Conservation (phyloP, 2,329 filamentous ascomycete genomes). For the Xylaria hypoxylon region DNA sequence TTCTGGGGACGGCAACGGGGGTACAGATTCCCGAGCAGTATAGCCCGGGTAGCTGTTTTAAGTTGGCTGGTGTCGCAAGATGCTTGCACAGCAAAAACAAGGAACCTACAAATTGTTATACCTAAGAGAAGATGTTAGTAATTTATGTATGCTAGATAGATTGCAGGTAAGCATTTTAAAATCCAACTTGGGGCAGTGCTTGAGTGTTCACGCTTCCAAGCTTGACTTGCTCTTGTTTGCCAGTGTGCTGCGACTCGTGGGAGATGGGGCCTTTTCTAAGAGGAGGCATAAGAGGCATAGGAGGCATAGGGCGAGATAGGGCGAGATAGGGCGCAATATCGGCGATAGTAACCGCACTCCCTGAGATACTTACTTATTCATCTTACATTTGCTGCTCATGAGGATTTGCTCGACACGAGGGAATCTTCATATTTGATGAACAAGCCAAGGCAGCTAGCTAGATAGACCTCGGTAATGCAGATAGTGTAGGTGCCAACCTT, state of each 20-base stretch:
- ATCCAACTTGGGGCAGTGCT: not conserved
- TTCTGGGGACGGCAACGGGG: conserved; percentile 35
- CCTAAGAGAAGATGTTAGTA: too few relatives aligned
- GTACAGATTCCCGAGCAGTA: not conserved
- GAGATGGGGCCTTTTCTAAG: not conserved
- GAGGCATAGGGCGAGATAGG: too few relatives aligned
- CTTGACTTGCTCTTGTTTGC: not conserved
- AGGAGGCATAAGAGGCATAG: too few relatives aligned
- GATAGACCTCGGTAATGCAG: not conserved
- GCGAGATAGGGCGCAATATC: too few relatives aligned
- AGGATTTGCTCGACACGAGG: not conserved
- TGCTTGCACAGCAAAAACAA: conserved; percentile 1
- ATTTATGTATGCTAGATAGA: conserved; percentile 3
- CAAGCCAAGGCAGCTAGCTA: not conserved
- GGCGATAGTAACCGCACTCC: too few relatives aligned
- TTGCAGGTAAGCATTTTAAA: not conserved
- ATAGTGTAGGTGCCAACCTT: not conserved
- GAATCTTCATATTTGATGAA: conserved; percentile 5
- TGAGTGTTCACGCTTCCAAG: not conserved
- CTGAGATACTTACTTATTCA: not conserved
- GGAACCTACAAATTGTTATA: not conserved
- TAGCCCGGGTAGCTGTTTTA: conserved; percentile 10
- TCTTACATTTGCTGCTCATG: not conserved
- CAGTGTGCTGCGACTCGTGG: not conserved
- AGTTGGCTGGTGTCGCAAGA: conserved; percentile 6